Conservation (phyloP, 805 yeast genomes). For the Zygotorulaspora danielsina region DNA sequence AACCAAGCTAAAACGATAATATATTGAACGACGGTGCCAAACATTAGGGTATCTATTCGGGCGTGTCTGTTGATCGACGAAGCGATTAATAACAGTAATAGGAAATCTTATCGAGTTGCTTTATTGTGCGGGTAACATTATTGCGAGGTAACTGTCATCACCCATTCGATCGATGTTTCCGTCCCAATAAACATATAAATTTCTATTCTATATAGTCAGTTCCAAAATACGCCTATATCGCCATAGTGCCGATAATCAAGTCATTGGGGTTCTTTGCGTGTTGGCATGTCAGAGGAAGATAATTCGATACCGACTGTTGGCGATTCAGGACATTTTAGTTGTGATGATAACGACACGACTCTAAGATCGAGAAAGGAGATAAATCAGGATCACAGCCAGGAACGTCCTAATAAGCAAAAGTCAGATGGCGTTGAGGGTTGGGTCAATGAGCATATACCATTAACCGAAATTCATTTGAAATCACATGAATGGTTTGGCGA, state of each 20-base stretch:
- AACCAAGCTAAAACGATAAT: constrained; percentile 12
- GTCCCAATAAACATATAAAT: not conserved
- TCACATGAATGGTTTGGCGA: constrained; percentile 45
- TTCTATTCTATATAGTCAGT: too few relatives aligned
- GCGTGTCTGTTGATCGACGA: too few relatives aligned
- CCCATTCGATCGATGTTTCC: not conserved
- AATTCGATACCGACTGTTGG: constrained; percentile 11
- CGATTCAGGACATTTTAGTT: constrained; percentile 1
- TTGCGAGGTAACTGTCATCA: too few relatives aligned
- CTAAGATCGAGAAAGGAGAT: not conserved
- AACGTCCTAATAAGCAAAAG: constrained; percentile 2
- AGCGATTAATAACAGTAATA: too few relatives aligned
- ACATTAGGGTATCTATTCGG: too few relatives aligned
- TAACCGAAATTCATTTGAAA: constrained; percentile 34
- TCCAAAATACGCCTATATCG: too few relatives aligned
- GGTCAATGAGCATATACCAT: constrained; percentile 31
- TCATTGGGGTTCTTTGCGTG: not conserved
- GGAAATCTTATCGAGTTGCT: too few relatives aligned
- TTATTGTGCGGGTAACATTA: too few relatives aligned
- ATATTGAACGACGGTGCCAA: too few relatives aligned
- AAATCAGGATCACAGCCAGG: not conserved
- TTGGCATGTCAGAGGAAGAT: constrained; percentile 10
- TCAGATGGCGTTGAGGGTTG: constrained; percentile 3
- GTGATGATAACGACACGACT: not conserved
- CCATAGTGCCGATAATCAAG: not conserved